Evolutionary conservation across 1,284 basidiomycete genomes (phyloP), one percentile per base, ranked within the genome.

Genomic region (Leccinum discolor): DNA sequence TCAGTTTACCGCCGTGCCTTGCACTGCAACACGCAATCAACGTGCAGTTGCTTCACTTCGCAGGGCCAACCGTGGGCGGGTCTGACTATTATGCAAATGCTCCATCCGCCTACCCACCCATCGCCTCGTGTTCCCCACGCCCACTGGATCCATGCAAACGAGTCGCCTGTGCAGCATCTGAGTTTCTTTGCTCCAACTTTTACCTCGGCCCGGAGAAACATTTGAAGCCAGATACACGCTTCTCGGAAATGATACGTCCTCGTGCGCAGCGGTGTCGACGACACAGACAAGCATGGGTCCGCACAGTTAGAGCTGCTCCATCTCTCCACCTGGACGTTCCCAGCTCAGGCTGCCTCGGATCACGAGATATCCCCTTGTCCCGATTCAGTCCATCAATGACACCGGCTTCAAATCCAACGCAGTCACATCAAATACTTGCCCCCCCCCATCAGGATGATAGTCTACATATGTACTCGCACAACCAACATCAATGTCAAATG

Each of bases 141-240:
- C 61, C 23, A 56, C 58, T 42, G 3, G 40, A 42, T 42, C 23
- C 61, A 58, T 10, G 18, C 18, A 50, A 68, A 64, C 35, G 42
- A 40, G 8, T 40, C n/a, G 42, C 16, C 16, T 50, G 67, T 67
- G 21, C 40, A 65, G 66, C 65, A 63, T 38, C 16, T 23, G 26
- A 57, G 16, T 10, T n/a, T n/a, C 60, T 68, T 68, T 65, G 71
- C 69, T 75, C 18, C 18, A 50, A 75, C 59, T n/a, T 62, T 71
- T 56, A 29, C 42, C 58, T 59, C 54, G n/a, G 57, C 8, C 26
- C 50, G 21, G 63, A 50, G 62, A 40, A 50, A 64, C 23, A 38
- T 35, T 47, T 50, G 47, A 50, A 50, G 47, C 8, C 18, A 50
- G 67, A 66, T 35, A 10, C 64, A 40, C 64, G 14, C 32, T 32